These are phyloP conservation scores for Albugo laibachii DNA, from an alignment of 352 stramenopile genomes.

Conservation along the genomic window DNA sequence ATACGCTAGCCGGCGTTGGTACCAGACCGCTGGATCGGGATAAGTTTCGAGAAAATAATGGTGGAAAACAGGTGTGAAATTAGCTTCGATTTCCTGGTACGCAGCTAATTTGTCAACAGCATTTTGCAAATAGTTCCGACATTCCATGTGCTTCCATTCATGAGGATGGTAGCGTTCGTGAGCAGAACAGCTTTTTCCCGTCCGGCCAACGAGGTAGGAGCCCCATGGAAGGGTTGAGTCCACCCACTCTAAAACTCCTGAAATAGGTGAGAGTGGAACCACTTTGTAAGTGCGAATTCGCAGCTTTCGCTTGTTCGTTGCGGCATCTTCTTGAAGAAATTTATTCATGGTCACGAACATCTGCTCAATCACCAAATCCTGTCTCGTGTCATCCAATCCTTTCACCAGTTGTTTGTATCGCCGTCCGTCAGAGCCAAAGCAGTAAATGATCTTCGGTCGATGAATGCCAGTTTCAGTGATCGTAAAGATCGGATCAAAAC, in stretches of 20 bases:
- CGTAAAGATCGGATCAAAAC: constrained; percentile 83
- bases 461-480: constrained; percentile 91
- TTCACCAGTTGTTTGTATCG: constrained; percentile 94
- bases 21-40: constrained; percentile 86
- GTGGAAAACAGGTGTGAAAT: constrained; percentile 94
- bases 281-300: constrained; percentile 95
- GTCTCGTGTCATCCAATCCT: constrained; percentile 74
- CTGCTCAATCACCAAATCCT: constrained; percentile 82
- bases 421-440: constrained; percentile 81
- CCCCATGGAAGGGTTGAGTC: constrained; percentile 91
- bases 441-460: constrained; percentile 95
- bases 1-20: constrained; percentile 84
- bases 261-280: constrained; percentile 69
- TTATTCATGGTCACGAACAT: constrained; percentile 81
- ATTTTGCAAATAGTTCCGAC: constrained; percentile 55
- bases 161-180: constrained; percentile 89
- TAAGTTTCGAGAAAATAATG: constrained; percentile 98
- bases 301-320: constrained; percentile 46
- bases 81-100: constrained; percentile 82
- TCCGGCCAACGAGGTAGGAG: constrained; percentile 69
- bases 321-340: constrained; percentile 52
- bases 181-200: constrained; percentile 36
- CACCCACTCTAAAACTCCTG: constrained; percentile 97
- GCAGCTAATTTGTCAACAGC: constrained; percentile 47
- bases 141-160: constrained; percentile 82